Conservation (phyloP, 2,329 filamentous ascomycete genomes). For the Neoarthrinium moseri region DNA sequence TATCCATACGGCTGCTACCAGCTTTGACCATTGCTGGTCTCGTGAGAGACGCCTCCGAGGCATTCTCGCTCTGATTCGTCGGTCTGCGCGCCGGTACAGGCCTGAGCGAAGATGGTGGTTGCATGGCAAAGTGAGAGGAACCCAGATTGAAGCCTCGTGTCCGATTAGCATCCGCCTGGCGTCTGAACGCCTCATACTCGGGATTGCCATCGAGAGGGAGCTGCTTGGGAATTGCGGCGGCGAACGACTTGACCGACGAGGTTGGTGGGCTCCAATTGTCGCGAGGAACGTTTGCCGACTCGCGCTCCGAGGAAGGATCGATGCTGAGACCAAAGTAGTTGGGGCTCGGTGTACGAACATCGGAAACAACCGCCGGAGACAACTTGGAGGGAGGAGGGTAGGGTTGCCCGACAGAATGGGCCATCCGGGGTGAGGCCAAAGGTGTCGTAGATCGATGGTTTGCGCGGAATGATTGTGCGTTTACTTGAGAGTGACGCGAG, state of each 20-base stretch:
- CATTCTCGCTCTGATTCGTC: conserved; percentile 45
- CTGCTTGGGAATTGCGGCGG: conserved; percentile 65
- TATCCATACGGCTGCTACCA: conserved; percentile 34
- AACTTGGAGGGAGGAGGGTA: conserved; percentile 45
- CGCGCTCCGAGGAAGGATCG: conserved; percentile 60
- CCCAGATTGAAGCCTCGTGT: conserved; percentile 48
- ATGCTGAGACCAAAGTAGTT: conserved; percentile 84
- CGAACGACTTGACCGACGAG: conserved; percentile 69
- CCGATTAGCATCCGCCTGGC: conserved; percentile 66
- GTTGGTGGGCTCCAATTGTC: conserved; percentile 75
- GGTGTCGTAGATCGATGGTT: conserved; percentile 49
- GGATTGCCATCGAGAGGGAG: conserved; percentile 73
- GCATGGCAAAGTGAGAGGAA: conserved; percentile 42
- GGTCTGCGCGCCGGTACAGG: conserved; percentile 46
- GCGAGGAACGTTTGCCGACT: conserved; percentile 61
- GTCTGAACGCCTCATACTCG: conserved; percentile 78
- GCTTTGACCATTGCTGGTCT: conserved; percentile 19
- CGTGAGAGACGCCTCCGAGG: conserved; percentile 30
- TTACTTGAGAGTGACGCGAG: conserved; percentile 36
- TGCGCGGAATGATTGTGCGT: conserved; percentile 36
- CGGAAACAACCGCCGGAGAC: conserved; percentile 38
- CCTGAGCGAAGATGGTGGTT: conserved; percentile 28
- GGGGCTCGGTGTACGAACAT: conserved; percentile 61
- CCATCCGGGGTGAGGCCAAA: conserved; percentile 47
- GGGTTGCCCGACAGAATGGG: conserved; percentile 54